Evolutionary conservation across 1,284 basidiomycete genomes (phyloP), one percentile per base, ranked within the genome.

Genomic region (Boletellus sp.): DNA sequence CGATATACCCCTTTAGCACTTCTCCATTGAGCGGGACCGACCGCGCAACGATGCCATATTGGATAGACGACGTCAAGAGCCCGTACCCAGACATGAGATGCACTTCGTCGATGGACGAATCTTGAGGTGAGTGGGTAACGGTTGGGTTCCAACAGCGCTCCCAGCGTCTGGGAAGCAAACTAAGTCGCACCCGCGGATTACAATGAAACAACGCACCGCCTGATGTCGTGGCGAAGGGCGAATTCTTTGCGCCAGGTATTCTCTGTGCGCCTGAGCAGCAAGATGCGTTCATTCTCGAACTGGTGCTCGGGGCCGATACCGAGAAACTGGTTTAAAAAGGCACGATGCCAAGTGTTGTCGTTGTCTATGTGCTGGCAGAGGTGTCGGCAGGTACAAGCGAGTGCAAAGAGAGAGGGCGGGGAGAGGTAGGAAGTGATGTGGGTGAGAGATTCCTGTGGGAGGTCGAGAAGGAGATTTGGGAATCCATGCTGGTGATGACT

Each of bases 281-380:
- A 59, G 58, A 68, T 66, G 59, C 66, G 73, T 16, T 65, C 62
- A 50, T 70, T 69, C 57, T 74, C 69, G 30, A 80, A 68, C 55
- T 82, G 78, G 54, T 67, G 70, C 64, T 88, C 86, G 21, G 85
- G 86, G 8, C 74, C 69, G 45, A 90, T 78, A 40, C 81, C 81
- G 46, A 90, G 69, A 63, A 85, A 87, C 63, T 86, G 84, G 53
- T 75, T 79, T 49, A 82, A 72, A 65, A 90, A 91, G n/a, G 91
- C 90, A n/a, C 80, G 74, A 44, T 81, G 77, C 91, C 91, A 94
- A 30, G 87, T 91, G 59, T 83, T 85, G 55, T 94, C 91, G 61
- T 90, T 81, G 54, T 78, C 79, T 73, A 90, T 73, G 74, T 91
- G 86, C 53, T 77, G 71, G 58, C 79, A 73, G 55, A 93, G 78